phyloP scores from a whole-genome alignment of 768 basidiomycete species.

The Rhodosporidiobolus odoratus region DNA sequence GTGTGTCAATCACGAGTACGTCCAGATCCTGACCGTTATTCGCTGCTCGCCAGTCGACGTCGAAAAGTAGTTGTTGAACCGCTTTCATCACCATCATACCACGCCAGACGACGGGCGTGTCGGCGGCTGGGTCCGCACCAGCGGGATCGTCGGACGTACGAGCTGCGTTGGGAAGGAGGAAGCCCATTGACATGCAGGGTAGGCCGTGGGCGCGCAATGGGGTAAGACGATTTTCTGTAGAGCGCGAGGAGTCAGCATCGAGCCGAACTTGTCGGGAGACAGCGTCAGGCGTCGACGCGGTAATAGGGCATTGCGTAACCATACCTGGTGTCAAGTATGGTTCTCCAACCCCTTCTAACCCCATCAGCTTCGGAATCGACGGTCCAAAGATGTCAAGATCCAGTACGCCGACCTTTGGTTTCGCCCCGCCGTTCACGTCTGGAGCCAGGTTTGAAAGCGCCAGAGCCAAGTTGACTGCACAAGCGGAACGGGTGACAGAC shows the following conservation, averaged over 20 bases:
- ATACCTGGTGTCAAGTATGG: constrained; percentile 67
- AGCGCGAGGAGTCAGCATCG: neutral
- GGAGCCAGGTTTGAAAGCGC: constrained; percentile 55
- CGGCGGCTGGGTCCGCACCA: constrained; percentile 52
- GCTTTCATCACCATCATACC: constrained; percentile 98
- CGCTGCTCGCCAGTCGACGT: constrained; percentile 66
- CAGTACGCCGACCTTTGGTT: constrained; percentile 71
- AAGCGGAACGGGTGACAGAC: neutral
- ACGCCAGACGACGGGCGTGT: constrained; percentile 86
- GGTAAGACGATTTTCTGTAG: constrained; percentile 65
- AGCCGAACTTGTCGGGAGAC: neutral
- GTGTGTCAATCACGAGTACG: constrained; percentile 87
- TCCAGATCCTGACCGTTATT: constrained; percentile 59
- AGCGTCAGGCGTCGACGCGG: neutral
- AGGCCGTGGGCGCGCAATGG: constrained; percentile 83
- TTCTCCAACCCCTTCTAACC: constrained; percentile 69
- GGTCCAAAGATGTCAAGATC: constrained; percentile 97
- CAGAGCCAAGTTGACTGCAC: constrained; percentile 72
- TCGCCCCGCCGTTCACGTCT: constrained; percentile 40
- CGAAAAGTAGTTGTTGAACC: no score
- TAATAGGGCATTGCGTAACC: constrained; percentile 37
- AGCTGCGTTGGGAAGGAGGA: constrained; percentile 56
- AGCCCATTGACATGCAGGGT: constrained; percentile 96
- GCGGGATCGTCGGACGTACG: constrained; percentile 38
- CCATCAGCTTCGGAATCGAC: constrained; percentile 87